Percentiles rank a stretch among this genome's conserved stretches.
These are phyloP conservation scores for Camillea tinctor DNA, from an alignment of 2,329 filamentous ascomycete genomes.

Conservation along the genomic window DNA sequence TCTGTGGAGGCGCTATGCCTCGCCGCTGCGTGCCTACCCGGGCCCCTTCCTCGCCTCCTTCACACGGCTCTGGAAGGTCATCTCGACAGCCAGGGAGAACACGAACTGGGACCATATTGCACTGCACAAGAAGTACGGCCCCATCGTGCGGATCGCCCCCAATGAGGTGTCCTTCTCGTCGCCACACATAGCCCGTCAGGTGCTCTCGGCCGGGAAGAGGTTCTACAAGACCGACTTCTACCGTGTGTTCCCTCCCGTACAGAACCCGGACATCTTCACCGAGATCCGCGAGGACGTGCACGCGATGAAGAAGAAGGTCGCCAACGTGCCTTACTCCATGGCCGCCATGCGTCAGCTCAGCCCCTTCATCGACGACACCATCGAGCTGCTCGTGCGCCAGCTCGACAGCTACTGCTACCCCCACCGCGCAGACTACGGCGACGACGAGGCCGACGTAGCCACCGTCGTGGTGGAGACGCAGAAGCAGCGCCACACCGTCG, in stretches of 20 bases:
- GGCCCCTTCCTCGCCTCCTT: slow-evolving; percentile 31
- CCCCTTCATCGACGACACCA: slow-evolving; percentile 51
- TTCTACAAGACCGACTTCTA: slow-evolving; percentile 56
- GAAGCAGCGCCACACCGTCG: slow-evolving; percentile 30
- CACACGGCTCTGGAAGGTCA: slow-evolving; percentile 42
- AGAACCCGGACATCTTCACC: slow-evolving; percentile 59
- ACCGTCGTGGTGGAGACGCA: background rate
- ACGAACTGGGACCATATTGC: slow-evolving; percentile 44
- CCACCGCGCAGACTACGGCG: slow-evolving; percentile 14
- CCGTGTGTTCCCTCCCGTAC: slow-evolving; percentile 52
- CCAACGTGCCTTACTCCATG: slow-evolving; percentile 53
- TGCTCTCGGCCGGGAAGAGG: slow-evolving; percentile 49
- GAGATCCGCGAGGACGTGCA: slow-evolving; percentile 54
- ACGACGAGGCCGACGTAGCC: slow-evolving; percentile 14
- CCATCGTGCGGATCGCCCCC: slow-evolving; percentile 49
- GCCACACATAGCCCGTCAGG: slow-evolving; percentile 43
- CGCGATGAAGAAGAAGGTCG: slow-evolving; percentile 53
- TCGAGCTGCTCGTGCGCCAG: slow-evolving; percentile 44
- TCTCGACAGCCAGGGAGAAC: slow-evolving; percentile 37
- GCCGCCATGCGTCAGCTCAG: slow-evolving; percentile 51
- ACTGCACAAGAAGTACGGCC: slow-evolving; percentile 46
- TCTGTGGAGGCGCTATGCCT: slow-evolving; percentile 35
- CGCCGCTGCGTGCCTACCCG: slow-evolving; percentile 28
- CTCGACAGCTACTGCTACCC: slow-evolving; percentile 39
- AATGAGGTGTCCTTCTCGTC: slow-evolving; percentile 48